Percentiles rank a stretch among this genome's conserved stretches.
phyloP scores from a whole-genome alignment of 1,284 basidiomycete genomes.

The Cryptococcus maquisensis region DNA sequence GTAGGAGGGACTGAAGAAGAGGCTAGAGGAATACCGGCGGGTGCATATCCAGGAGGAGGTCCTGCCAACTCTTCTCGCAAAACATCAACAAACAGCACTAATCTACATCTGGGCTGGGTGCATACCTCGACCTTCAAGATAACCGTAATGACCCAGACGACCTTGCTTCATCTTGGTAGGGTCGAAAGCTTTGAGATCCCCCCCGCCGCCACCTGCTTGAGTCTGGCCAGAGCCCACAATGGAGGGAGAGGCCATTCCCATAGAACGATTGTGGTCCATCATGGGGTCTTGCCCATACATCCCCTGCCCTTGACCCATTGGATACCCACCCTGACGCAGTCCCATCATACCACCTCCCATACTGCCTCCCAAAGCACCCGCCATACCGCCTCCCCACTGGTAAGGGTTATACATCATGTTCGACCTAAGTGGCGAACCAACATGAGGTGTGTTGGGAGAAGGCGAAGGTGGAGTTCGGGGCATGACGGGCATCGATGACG shows the following conservation, averaged over 20 bases:
- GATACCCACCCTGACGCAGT: background rate
- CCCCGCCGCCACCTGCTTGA: conserved; percentile 6
- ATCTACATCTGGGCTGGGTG: background rate
- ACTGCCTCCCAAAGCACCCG: background rate
- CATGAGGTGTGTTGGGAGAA: background rate
- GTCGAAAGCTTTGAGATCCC: conserved; percentile 26
- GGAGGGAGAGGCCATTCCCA: background rate
- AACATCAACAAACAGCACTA: background rate
- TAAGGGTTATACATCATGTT: conserved; percentile 19
- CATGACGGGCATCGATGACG: background rate
- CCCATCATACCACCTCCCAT: background rate
- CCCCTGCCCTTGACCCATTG: background rate
- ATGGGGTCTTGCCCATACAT: conserved; percentile 16
- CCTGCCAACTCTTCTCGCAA: conserved; percentile 30
- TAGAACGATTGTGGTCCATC: conserved; percentile 7
- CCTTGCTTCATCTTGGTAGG: conserved; percentile 33
- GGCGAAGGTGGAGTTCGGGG: conserved; percentile 5
- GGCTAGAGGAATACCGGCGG: conserved; percentile 22
- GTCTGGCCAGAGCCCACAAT: conserved; percentile 5
- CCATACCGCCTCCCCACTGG: conserved; percentile 9
- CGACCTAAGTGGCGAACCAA: conserved; percentile 5
- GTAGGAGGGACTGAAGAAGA: background rate
- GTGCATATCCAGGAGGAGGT: conserved; percentile 31
- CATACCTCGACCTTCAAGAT: conserved; percentile 39
- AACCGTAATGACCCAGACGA: conserved; percentile 38